Evolutionary conservation across 805 yeast genomes (phyloP).

Genomic region (Kregervanrija pseudodelftensis): DNA sequence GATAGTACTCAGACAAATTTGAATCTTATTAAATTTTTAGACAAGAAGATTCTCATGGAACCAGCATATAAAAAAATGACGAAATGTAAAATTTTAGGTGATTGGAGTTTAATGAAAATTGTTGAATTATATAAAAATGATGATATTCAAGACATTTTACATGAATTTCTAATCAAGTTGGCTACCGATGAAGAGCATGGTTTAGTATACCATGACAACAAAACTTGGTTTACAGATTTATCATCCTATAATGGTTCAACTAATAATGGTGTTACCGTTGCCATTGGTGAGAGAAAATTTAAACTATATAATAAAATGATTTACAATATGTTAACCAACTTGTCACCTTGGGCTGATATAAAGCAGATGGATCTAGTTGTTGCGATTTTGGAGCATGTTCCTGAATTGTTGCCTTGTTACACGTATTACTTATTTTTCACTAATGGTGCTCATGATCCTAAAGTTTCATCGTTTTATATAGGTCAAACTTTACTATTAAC

Average conservation of each 20-base stretch:
- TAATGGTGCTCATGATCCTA: constrained; percentile 73
- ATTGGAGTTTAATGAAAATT: constrained; percentile 57
- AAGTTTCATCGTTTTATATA: constrained; percentile 74
- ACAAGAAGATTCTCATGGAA: constrained; percentile 49
- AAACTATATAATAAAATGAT: constrained; percentile 62
- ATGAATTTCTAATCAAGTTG: constrained; percentile 41
- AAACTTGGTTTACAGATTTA: constrained; percentile 37
- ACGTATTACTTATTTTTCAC: constrained; percentile 46
- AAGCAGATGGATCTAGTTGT: constrained; percentile 50
- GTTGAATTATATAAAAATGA: constrained; percentile 38
- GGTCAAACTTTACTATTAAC: constrained; percentile 60
- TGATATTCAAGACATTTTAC: constrained; percentile 31
- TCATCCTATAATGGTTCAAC: constrained; percentile 1
- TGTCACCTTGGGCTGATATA: constrained; percentile 80
- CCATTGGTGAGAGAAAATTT: constrained; percentile 45
- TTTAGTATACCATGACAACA: constrained; percentile 38
- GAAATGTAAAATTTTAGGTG: constrained; percentile 72
- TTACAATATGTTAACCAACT: constrained; percentile 49
- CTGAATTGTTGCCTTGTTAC: constrained; percentile 73
- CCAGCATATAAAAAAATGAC: constrained; percentile 54
- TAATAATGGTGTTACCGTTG: constrained; percentile 35
- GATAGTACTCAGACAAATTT: constrained; percentile 43
- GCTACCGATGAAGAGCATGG: constrained; percentile 46
- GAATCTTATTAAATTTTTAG: constrained; percentile 40
- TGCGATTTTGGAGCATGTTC: constrained; percentile 42